phyloP scores from a whole-genome alignment of 306 rosid genomes.

The Sicyos edulis region DNA sequence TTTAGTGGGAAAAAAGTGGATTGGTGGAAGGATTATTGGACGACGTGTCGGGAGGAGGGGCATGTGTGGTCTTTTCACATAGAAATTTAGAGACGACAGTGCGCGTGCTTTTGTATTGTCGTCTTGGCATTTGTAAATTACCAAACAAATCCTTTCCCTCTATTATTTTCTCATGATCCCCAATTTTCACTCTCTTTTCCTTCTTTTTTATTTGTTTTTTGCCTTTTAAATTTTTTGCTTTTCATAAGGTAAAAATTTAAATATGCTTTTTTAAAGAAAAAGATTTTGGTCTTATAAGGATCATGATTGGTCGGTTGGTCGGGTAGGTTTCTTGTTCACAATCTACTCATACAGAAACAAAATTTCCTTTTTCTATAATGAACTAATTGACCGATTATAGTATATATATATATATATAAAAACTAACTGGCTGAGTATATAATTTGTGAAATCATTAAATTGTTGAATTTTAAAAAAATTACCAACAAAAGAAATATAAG shows the following conservation, averaged over 20 bases:
- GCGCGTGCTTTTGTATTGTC: constrained; percentile 20
- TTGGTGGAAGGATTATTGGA: constrained; percentile 6
- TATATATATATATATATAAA: too few species aligned
- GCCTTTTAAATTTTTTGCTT: neutral
- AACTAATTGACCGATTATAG: too few species aligned
- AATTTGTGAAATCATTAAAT: too few species aligned
- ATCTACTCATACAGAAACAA: too few species aligned
- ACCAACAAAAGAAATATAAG: too few species aligned
- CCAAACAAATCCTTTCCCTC: constrained; percentile 3
- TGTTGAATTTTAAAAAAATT: too few species aligned
- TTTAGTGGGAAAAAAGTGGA: neutral
- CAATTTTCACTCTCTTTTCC: neutral
- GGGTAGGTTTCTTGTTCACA: too few species aligned
- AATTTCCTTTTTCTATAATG: too few species aligned
- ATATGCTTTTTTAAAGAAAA: too few species aligned
- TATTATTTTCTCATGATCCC: constrained; percentile 11
- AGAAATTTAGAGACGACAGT: neutral
- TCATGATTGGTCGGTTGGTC: too few species aligned
- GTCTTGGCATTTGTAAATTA: constrained; percentile 13
- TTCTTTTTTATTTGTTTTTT: neutral
- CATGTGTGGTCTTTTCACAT: constrained; percentile 5
- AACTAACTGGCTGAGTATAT: too few species aligned
- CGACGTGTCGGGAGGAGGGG: constrained; percentile 23
- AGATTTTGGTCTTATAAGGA: too few species aligned
- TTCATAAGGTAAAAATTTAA: neutral